A percentile compares a stretch with the other conserved stretches of the same genome.
These are phyloP conservation scores for Coemansia sp. DNA, from an alignment of 192 early-diverging fungal genomes.

Conservation along the genomic window DNA sequence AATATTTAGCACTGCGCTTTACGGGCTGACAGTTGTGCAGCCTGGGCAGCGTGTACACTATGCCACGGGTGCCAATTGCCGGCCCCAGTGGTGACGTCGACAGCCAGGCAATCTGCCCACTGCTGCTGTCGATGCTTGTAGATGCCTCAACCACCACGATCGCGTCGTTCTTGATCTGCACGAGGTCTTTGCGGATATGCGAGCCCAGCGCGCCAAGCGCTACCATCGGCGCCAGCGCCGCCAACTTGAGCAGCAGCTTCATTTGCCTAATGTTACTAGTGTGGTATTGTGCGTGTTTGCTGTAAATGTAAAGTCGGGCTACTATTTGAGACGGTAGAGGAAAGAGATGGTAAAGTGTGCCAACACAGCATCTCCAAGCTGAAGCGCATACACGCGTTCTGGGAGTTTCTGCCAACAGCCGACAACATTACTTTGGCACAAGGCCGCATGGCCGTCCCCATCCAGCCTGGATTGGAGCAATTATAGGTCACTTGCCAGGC, in stretches of 20 bases:
- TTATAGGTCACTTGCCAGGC: not conserved
- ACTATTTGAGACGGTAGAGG: not conserved
- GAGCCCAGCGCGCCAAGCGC: conserved; percentile 14
- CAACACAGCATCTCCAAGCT: not conserved
- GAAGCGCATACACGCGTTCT: not conserved
- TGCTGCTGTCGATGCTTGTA: conserved; percentile 34
- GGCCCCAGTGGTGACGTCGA: conserved; percentile 27
- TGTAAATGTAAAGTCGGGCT: too few relatives aligned
- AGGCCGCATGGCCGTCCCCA: not conserved
- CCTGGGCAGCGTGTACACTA: conserved; percentile 38
- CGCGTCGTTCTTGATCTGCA: conserved; percentile 43
- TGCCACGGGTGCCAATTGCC: conserved; percentile 35
- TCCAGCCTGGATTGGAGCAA: not conserved
- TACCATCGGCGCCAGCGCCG: conserved; percentile 7
- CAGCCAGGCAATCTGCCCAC: conserved; percentile 24
- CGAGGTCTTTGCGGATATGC: conserved; percentile 49
- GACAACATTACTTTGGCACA: too few relatives aligned
- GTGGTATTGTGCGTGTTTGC: too few relatives aligned
- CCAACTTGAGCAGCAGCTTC: conserved; percentile 23
- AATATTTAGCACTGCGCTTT: conserved; percentile 23
- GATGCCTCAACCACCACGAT: conserved; percentile 39
- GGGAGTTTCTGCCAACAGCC: not conserved
- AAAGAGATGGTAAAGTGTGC: not conserved
- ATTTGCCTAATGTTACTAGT: conserved; percentile 3
- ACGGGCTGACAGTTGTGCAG: conserved; percentile 29